A percentile compares a stretch with the other conserved stretches of the same genome.
These are phyloP conservation scores for Elongisporangium anandrum DNA, from an alignment of 352 stramenopile genomes.

Conservation along the genomic window DNA sequence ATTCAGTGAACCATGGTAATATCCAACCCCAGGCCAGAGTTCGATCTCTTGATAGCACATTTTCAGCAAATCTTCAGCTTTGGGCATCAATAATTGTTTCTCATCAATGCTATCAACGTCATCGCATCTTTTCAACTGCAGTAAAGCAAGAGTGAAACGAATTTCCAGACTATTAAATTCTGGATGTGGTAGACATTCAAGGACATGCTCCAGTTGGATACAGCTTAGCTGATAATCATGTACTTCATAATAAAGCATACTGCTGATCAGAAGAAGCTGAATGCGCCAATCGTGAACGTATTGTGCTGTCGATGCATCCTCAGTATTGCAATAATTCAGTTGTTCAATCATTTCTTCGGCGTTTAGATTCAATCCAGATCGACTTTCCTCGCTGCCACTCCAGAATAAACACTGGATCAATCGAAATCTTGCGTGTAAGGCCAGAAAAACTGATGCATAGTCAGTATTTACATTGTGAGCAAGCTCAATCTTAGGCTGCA, in stretches of 20 bases:
- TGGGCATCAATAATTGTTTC: constrained; percentile 12
- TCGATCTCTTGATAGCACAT: constrained; percentile 47
- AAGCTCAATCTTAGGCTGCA: not conserved
- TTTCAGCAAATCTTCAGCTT: constrained; percentile 20
- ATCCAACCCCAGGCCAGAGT: constrained; percentile 45
- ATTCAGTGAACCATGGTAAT: constrained; percentile 36
- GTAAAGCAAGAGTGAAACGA: constrained; percentile 24
- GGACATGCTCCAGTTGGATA: constrained; percentile 15
- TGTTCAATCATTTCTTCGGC: not conserved
- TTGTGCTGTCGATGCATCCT: not conserved
- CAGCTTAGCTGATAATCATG: constrained; percentile 11
- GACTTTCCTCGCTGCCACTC: constrained; percentile 9
- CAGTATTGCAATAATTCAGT: not conserved
- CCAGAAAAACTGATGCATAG: constrained; percentile 4
- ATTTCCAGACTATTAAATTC: constrained; percentile 30
- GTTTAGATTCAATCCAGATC: not conserved
- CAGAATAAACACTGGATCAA: constrained; percentile 41
- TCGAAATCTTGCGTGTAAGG: constrained; percentile 22
- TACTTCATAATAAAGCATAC: constrained; percentile 38
- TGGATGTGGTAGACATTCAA: constrained; percentile 6
- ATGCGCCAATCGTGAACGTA: constrained; percentile 2
- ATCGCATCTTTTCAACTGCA: constrained; percentile 9
- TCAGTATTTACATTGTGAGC: not conserved
- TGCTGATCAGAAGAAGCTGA: constrained; percentile 34
- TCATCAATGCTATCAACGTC: not conserved